These are phyloP conservation scores for Colletotrichum abscissum DNA, from an alignment of 2,329 filamentous ascomycete genomes.

Conservation along the genomic window DNA sequence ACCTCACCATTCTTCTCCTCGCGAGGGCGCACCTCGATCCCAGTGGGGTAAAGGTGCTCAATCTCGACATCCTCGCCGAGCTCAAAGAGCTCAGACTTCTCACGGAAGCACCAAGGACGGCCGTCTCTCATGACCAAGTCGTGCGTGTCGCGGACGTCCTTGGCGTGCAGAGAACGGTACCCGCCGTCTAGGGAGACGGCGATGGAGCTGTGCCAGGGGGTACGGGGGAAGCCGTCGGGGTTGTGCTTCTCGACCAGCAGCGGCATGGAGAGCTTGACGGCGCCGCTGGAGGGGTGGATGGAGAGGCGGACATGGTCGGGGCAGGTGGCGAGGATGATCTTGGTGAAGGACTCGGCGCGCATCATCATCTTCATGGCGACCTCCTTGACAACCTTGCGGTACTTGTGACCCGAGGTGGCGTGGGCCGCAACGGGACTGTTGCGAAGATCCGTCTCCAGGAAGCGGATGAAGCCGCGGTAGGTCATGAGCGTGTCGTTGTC, in stretches of 20 bases:
- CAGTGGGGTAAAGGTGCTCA: conserved; percentile 36
- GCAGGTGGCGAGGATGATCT: conserved; percentile 34
- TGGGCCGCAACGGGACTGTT: conserved; percentile 29
- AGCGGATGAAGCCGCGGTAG: conserved; percentile 38
- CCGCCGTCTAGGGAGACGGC: conserved; percentile 46
- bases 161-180: conserved; percentile 37
- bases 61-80: conserved; percentile 36
- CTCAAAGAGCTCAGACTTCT: conserved; percentile 44
- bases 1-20: neutral
- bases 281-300: conserved; percentile 36
- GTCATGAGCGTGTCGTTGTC: conserved; percentile 38
- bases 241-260: conserved; percentile 39
- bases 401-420: conserved; percentile 34
- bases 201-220: conserved; percentile 49
- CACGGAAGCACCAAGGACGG: conserved; percentile 48
- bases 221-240: conserved; percentile 37
- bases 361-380: conserved; percentile 37
- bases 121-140: conserved; percentile 46
- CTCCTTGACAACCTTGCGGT: conserved; percentile 36
- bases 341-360: conserved; percentile 36
- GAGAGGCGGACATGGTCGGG: conserved; percentile 37
- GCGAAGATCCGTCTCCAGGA: conserved; percentile 34
- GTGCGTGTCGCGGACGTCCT: conserved; percentile 41
- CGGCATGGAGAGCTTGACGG: conserved; percentile 37
- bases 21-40: conserved; percentile 28